Base-by-base conservation (phyloP, 768 basidiomycete genomes). In the Russula sp. region DNA sequence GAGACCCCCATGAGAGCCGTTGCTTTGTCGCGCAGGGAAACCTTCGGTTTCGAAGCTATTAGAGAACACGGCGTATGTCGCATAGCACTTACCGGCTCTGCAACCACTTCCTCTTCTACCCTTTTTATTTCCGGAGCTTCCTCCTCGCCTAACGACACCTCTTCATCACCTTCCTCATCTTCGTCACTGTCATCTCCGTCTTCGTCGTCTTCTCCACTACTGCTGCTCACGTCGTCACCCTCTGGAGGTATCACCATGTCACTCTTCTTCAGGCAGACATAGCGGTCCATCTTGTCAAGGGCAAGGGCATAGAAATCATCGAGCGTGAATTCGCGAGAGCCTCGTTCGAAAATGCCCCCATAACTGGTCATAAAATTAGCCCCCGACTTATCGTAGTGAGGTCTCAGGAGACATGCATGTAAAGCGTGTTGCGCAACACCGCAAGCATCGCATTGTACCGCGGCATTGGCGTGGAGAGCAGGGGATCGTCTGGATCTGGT, bases 381-480 rank as follows among this genome's bases (percentile, higher is more conserved):
- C 7, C 5, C n/a, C 10, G 43, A 34, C 38, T 36, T 10, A 32
- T 50, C 41, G 36, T 43, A 65, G 14, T 5, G 35, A 13, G 18
- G 35, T 29, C 2, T 25, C 16, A n/a, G 25, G 56, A 32, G 14
- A 74, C 89, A 20, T 60, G 91, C 90, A 95, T 86, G 73, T 90
- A 95, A 1, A 96, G 75, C 0, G 88, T 92, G 70, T 93, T 95
- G 22, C 85, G 81, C 46, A 92, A 77, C 7, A 94, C 85, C 0
- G 91, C 84, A 7, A 94, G 76, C 92, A 96, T 94, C 5, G 90
- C 81, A 67, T 95, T 96, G 72, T 94, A 95, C 8, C 91, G 79
- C 1, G 85, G 78, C 18, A 86, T 75, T 0, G 93, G 94, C 1
- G 75, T 73, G 0, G 87, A 84, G 62, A 79, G 69, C 41, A 76